Conservation (phyloP, 169 alveolate species). For the Plasmodium knowlesi region DNA sequence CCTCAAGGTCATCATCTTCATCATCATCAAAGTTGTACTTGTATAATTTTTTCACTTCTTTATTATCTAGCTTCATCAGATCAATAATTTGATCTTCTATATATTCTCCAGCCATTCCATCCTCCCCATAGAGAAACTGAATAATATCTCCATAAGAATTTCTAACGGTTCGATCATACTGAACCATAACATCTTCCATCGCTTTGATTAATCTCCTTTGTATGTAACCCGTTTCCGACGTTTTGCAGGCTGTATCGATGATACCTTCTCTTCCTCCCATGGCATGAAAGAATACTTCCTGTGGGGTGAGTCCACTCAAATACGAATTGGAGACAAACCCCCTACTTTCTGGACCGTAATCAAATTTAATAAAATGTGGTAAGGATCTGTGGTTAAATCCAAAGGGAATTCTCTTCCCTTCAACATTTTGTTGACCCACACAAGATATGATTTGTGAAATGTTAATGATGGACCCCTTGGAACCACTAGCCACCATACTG, state of each 20-base stretch:
- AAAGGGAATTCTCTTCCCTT: constrained; percentile 99
- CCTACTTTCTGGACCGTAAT: constrained; percentile 99
- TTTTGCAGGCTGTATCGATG: constrained; percentile 99
- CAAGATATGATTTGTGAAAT: constrained; percentile 99
- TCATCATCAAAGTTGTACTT: constrained; percentile 87
- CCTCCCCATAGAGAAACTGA: constrained; percentile 99
- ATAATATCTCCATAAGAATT: constrained; percentile 96
- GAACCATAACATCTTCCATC: constrained; percentile 99
- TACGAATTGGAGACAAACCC: constrained; percentile 99
- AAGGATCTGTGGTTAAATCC: constrained; percentile 98
- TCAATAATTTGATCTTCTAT: constrained; percentile 98
- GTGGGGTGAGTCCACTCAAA: constrained; percentile 97
- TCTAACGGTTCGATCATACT: constrained; percentile 99
- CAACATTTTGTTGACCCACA: constrained; percentile 99
- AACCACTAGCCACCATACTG: constrained; percentile 98
- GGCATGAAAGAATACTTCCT: constrained; percentile 99
- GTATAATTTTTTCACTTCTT: constrained; percentile 84
- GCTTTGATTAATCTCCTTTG: constrained; percentile 99
- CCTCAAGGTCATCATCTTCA: constrained; percentile 78
- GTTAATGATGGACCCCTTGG: constrained; percentile 97
- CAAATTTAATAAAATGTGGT: constrained; percentile 99
- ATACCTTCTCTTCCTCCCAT: constrained; percentile 99
- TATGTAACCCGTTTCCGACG: constrained; percentile 99
- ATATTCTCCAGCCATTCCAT: constrained; percentile 99
- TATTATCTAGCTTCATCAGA: constrained; percentile 92